These are phyloP conservation scores for Rhynchosporium secalis DNA, from an alignment of 2,329 filamentous ascomycete genomes.

Conservation along the genomic window DNA sequence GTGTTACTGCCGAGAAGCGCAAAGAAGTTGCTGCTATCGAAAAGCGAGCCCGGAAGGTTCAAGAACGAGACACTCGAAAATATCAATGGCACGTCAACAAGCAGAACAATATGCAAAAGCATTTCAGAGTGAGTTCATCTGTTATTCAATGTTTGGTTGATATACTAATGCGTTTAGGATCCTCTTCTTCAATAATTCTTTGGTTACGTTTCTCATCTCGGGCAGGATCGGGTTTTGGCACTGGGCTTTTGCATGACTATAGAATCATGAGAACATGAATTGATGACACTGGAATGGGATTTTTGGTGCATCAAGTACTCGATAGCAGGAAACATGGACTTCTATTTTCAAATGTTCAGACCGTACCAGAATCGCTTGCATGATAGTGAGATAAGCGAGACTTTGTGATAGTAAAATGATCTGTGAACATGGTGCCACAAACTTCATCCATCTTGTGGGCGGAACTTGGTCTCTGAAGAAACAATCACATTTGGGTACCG, in stretches of 20 bases:
- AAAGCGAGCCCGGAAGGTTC: conserved; percentile 66
- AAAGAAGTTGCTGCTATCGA: conserved; percentile 65
- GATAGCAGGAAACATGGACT: conserved; percentile 11
- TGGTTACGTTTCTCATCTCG: neutral
- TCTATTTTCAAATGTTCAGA: conserved; percentile 6
- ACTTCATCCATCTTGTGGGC: neutral
- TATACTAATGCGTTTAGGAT: conserved; percentile 37
- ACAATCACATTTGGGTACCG: too few species aligned
- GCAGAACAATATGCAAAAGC: conserved; percentile 66
- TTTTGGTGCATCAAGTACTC: conserved; percentile 7
- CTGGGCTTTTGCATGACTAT: conserved; percentile 4
- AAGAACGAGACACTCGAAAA: conserved; percentile 60
- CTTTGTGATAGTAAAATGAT: neutral
- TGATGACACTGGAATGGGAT: conserved; percentile 11
- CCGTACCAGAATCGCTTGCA: conserved; percentile 10
- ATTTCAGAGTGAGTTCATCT: conserved; percentile 57
- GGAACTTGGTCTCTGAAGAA: too few species aligned
- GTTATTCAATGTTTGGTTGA: neutral
- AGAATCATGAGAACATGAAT: neutral
- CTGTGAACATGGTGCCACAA: neutral
- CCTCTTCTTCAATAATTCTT: conserved; percentile 39
- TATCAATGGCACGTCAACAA: conserved; percentile 72
- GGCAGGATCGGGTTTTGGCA: neutral
- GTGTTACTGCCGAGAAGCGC: conserved; percentile 75
- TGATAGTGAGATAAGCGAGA: neutral